A percentile compares a stretch with the other conserved stretches of the same genome.
Conservation (phyloP, 2,329 filamentous ascomycete species). For the Grosmannia huntii region DNA sequence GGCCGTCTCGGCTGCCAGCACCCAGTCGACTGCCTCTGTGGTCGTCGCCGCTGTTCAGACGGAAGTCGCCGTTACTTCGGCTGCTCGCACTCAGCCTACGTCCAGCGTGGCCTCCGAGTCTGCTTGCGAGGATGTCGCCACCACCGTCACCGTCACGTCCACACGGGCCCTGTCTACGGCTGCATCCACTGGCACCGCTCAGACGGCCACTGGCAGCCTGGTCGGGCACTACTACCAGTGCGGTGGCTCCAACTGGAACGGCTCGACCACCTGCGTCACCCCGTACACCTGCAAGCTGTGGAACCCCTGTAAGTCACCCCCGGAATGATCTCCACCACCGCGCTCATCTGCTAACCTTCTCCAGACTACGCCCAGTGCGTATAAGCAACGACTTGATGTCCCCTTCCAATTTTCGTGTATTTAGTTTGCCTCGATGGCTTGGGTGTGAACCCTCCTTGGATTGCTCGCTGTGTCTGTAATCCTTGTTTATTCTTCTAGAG, state of each 20-base stretch:
- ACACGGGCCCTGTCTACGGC: too few relatives aligned
- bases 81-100: neutral
- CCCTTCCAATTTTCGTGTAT: neutral
- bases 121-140: too few relatives aligned
- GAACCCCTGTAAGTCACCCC: neutral
- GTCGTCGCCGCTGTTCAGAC: neutral
- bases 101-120: too few relatives aligned
- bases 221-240: conserved; percentile 16
- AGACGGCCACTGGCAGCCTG: neutral
- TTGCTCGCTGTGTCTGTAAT: neutral
- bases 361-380: conserved; percentile 1
- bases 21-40: conserved; percentile 7
- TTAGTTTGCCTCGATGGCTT: neutral
- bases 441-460: neutral
- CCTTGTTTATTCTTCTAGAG: neutral
- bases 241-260: conserved; percentile 14
- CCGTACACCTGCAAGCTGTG: conserved; percentile 13
- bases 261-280: conserved; percentile 16
- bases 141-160: too few relatives aligned
- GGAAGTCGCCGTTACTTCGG: too few relatives aligned
- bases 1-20: too few relatives aligned
- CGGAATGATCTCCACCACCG: neutral
- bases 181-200: too few relatives aligned
- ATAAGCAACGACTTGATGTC: neutral
- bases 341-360: too few relatives aligned